Percentiles rank a stretch among this genome's conserved stretches.
Conservation (phyloP, 495 filamentous ascomycete genomes). For the Clavariopsis aquatica region DNA sequence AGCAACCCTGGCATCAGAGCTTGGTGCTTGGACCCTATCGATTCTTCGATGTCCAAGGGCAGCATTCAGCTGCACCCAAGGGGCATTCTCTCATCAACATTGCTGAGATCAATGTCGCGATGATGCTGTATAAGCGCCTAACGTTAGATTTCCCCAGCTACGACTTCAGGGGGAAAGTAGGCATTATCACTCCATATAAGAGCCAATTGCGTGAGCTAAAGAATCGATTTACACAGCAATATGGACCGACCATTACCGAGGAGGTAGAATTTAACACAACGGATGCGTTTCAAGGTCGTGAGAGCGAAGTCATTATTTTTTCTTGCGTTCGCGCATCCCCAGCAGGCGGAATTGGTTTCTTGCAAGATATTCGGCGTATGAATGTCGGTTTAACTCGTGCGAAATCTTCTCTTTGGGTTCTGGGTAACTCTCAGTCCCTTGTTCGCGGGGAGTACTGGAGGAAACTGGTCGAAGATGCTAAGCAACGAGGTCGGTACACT, state of each 20-base stretch:
- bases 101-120: conserved; percentile 79
- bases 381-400: conserved; percentile 97
- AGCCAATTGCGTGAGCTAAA: conserved; percentile 83
- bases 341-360: conserved; percentile 92
- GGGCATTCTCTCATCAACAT: conserved; percentile 89
- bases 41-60: conserved; percentile 95
- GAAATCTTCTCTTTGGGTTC: conserved; percentile 91
- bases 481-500: conserved; percentile 71
- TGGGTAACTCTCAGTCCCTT: conserved; percentile 85
- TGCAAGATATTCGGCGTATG: conserved; percentile 98
- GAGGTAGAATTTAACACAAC: conserved; percentile 96
- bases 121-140: conserved; percentile 79
- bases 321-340: conserved; percentile 91
- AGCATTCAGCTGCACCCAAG: conserved; percentile 72
- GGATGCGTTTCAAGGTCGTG: conserved; percentile 94
- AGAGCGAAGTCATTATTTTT: conserved; percentile 98
- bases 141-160: conserved; percentile 65
- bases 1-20: conserved; percentile 81
- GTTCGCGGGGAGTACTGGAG: conserved; percentile 88
- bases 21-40: conserved; percentile 83
- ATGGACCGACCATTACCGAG: conserved; percentile 72
- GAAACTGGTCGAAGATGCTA: conserved; percentile 78
- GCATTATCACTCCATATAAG: conserved; percentile 97
- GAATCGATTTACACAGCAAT: conserved; percentile 65
- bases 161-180: conserved; percentile 80